These are phyloP conservation scores for Fomitopsis betulina DNA, from an alignment of 1,284 basidiomycete species.

Conservation along the genomic window DNA sequence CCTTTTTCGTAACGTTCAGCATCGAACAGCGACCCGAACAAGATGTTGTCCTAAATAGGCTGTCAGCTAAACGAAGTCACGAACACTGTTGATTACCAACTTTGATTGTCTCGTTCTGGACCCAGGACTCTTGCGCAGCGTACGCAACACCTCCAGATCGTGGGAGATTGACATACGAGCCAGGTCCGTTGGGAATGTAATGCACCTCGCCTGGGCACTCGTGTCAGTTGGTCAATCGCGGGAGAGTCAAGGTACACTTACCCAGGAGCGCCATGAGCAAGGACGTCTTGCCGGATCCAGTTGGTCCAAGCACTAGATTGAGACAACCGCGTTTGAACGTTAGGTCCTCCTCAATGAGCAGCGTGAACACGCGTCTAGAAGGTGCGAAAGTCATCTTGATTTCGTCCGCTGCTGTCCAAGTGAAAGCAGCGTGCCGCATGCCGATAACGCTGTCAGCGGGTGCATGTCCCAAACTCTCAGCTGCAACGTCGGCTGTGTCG, in stretches of 20 bases:
- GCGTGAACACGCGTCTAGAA: slow-evolving; percentile 36
- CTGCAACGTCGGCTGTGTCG: slow-evolving; percentile 15
- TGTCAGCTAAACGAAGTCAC: too few relatives aligned
- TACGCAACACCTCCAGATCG: slow-evolving; percentile 64
- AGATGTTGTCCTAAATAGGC: slow-evolving; percentile 43
- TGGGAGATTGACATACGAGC: slow-evolving; percentile 66
- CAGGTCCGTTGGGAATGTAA: slow-evolving; percentile 44
- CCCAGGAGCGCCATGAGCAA: slow-evolving; percentile 54
- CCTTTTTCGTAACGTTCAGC: slow-evolving; percentile 40
- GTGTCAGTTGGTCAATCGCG: too few relatives aligned
- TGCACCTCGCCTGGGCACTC: slow-evolving; percentile 65
- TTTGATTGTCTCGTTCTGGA: slow-evolving; percentile 53
- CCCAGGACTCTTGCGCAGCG: slow-evolving; percentile 78
- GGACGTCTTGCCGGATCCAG: slow-evolving; percentile 49
- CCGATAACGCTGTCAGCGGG: slow-evolving; percentile 29
- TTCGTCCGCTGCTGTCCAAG: slow-evolving; percentile 31
- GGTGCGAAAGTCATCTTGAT: slow-evolving; percentile 22
- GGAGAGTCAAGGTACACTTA: not conserved
- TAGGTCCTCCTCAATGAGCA: slow-evolving; percentile 48
- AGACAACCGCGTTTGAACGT: slow-evolving; percentile 53
- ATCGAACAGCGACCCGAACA: slow-evolving; percentile 39
- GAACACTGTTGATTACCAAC: too few relatives aligned
- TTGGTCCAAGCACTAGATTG: slow-evolving; percentile 64
- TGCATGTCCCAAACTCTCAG: slow-evolving; percentile 9
- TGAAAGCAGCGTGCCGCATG: slow-evolving; percentile 38